phyloP scores from a whole-genome alignment of 495 filamentous ascomycete genomes.

The Talaromyces stipitatus region DNA sequence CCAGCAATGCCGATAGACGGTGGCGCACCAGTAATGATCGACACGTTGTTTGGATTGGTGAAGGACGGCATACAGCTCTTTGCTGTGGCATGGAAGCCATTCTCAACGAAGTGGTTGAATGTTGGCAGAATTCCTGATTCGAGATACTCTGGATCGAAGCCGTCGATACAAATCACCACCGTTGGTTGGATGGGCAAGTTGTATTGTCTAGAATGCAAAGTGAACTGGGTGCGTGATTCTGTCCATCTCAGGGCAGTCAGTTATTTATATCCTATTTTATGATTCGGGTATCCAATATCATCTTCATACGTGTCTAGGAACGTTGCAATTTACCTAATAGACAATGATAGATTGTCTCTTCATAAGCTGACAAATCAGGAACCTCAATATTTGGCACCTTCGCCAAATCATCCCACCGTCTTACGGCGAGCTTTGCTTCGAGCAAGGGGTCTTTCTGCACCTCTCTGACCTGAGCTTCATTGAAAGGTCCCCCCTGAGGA shows the following conservation, averaged over 20 bases:
- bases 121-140: slow-evolving; percentile 21
- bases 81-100: slow-evolving; percentile 24
- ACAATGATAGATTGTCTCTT: slow-evolving; percentile 15
- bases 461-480: slow-evolving; percentile 18
- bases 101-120: slow-evolving; percentile 15
- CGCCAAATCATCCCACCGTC: slow-evolving; percentile 33
- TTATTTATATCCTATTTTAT: background rate
- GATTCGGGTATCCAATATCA: too few relatives aligned
- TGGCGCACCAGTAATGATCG: slow-evolving; percentile 27
- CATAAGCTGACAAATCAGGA: slow-evolving; percentile 15
- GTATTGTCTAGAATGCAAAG: slow-evolving; percentile 15
- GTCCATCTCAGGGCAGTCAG: background rate
- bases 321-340: slow-evolving; percentile 10
- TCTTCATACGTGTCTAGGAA: background rate
- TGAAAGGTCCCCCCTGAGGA: slow-evolving; percentile 25
- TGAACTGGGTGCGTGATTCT: slow-evolving; percentile 15
- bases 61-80: slow-evolving; percentile 29
- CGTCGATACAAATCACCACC: slow-evolving; percentile 29
- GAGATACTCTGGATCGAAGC: slow-evolving; percentile 29
- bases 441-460: slow-evolving; percentile 22
- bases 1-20: slow-evolving; percentile 23
- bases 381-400: slow-evolving; percentile 22
- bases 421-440: slow-evolving; percentile 24
- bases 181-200: slow-evolving; percentile 16
- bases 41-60: slow-evolving; percentile 29